Percentiles rank a stretch among this genome's conserved stretches.
phyloP scores from a whole-genome alignment of 768 basidiomycete species.

The Pleurotus eryngii region DNA sequence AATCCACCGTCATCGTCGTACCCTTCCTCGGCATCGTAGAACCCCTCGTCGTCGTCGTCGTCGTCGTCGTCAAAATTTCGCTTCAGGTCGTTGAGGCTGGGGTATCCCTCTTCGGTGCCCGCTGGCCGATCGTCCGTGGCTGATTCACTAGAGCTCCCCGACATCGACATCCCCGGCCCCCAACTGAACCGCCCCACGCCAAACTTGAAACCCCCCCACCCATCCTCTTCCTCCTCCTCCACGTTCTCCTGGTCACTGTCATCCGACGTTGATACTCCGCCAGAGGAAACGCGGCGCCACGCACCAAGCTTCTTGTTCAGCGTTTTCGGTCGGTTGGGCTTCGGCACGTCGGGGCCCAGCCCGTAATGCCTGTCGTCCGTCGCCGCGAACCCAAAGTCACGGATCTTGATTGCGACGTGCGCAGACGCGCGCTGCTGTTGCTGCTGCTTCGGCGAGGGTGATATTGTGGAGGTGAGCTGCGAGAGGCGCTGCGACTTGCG shows the following conservation, averaged over 20 bases:
- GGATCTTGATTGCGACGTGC: conserved; percentile 36
- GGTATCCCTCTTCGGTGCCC: conserved; percentile 22
- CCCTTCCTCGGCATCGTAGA: conserved; percentile 19
- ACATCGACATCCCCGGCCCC: conserved; percentile 11
- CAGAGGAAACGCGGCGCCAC: background rate
- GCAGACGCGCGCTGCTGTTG: conserved; percentile 10
- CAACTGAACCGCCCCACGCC: conserved; percentile 26
- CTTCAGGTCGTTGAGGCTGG: conserved; percentile 41
- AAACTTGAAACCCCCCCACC: conserved; percentile 24
- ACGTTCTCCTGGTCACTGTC: conserved; percentile 13
- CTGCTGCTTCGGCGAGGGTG: conserved; percentile 3
- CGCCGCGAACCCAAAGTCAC: conserved; percentile 38
- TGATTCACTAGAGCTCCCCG: background rate
- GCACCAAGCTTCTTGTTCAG: conserved; percentile 26
- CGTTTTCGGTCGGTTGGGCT: conserved; percentile 31
- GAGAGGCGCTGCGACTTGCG: conserved; percentile 1
- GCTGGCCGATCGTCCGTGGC: background rate
- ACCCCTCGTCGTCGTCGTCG: conserved; percentile 25
- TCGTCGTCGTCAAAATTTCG: conserved; percentile 41
- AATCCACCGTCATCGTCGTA: conserved; percentile 16
- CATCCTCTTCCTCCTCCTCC: conserved; percentile 20
- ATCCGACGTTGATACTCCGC: conserved; percentile 3
- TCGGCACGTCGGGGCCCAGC: conserved; percentile 37
- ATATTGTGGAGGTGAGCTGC: conserved; percentile 9
- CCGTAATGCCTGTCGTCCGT: conserved; percentile 36